Percentiles rank a stretch among this genome's conserved stretches.
phyloP scores from a whole-genome alignment of 1,284 basidiomycete genomes.

The Xerocomus amazonicus region DNA sequence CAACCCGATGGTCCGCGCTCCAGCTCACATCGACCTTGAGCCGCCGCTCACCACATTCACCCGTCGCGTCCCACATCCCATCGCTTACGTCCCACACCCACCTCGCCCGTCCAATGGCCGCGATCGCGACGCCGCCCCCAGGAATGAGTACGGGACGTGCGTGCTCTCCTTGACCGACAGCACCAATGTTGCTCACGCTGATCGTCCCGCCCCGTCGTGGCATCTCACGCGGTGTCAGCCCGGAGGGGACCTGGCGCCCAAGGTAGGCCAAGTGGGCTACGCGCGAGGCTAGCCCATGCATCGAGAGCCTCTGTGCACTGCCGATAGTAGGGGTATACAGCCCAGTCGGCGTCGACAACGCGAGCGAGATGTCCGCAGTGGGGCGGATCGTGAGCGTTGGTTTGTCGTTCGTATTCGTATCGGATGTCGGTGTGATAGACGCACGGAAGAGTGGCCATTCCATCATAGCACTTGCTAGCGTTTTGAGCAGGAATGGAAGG shows the following conservation, averaged over 20 bases:
- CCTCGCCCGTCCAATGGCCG: slow-evolving; percentile 80
- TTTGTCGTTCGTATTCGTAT: slow-evolving; percentile 36
- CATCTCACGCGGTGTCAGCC: slow-evolving; percentile 61
- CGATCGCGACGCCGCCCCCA: slow-evolving; percentile 88
- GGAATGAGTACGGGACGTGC: slow-evolving; percentile 82
- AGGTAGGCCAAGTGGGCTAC: slow-evolving; percentile 62
- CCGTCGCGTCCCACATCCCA: slow-evolving; percentile 22
- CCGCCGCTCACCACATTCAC: slow-evolving; percentile 49
- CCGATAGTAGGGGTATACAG: slow-evolving; percentile 84
- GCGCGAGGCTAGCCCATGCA: slow-evolving; percentile 64
- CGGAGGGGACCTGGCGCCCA: slow-evolving; percentile 63
- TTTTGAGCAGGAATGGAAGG: slow-evolving; percentile 85
- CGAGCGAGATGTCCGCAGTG: slow-evolving; percentile 69
- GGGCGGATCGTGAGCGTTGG: slow-evolving; percentile 69
- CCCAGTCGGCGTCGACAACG: slow-evolving; percentile 78
- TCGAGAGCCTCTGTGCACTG: slow-evolving; percentile 53
- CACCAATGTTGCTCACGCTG: slow-evolving; percentile 86
- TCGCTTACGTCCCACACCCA: slow-evolving; percentile 73
- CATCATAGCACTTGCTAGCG: slow-evolving; percentile 74
- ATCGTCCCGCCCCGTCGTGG: slow-evolving; percentile 72
- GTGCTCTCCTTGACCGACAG: slow-evolving; percentile 68
- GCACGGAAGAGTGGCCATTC: slow-evolving; percentile 82
- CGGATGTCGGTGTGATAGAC: slow-evolving; percentile 51
- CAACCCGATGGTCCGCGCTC: slow-evolving; percentile 88
- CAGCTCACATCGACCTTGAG: slow-evolving; percentile 78